Evolutionary conservation across 495 filamentous ascomycete species (phyloP).

Genomic region (Daldinia decipiens): DNA sequence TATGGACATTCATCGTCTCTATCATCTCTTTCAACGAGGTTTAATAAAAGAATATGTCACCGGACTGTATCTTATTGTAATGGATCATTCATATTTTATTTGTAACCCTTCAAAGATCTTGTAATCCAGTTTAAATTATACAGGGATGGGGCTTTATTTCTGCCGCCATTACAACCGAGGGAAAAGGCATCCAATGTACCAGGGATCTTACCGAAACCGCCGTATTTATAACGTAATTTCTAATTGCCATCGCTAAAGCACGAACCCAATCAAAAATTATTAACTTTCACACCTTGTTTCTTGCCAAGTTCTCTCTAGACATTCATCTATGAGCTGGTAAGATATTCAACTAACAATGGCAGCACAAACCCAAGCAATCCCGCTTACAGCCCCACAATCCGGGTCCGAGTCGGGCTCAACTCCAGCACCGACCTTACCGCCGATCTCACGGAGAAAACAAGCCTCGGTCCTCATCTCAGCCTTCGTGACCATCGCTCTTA

Average conservation of each 20-base stretch:
- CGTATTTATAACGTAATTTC: background rate
- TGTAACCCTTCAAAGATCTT: background rate
- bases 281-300: background rate
- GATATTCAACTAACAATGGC: background rate
- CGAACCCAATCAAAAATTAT: background rate
- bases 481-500: conserved; percentile 58
- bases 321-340: background rate
- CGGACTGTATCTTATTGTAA: background rate
- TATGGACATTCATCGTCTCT: background rate
- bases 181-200: background rate
- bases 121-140: background rate
- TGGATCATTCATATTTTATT: background rate
- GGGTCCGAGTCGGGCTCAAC: conserved; percentile 19
- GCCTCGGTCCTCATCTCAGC: conserved; percentile 54
- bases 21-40: background rate
- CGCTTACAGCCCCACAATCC: conserved; percentile 24
- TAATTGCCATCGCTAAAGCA: background rate
- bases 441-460: conserved; percentile 56
- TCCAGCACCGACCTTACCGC: conserved; percentile 40
- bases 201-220: background rate
- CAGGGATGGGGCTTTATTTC: background rate
- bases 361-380: conserved; percentile 24
- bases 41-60: background rate
- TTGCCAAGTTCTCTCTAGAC: background rate
- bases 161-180: background rate